These are phyloP conservation scores for Daldinia vernicosa DNA, from an alignment of 495 filamentous ascomycete genomes.

Conservation along the genomic window DNA sequence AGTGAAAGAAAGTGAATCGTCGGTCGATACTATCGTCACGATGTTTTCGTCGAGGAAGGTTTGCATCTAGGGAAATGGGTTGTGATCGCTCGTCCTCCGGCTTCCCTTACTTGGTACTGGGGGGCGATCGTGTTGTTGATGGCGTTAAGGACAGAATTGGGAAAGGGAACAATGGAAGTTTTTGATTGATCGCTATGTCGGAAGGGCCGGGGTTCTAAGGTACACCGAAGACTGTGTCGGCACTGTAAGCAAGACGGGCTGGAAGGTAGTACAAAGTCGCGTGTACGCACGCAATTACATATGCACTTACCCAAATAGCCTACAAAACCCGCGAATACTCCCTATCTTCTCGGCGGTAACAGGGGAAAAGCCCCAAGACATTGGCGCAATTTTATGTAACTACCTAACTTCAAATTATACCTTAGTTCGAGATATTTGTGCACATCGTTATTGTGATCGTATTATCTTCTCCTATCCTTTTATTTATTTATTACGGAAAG, in stretches of 20 bases:
- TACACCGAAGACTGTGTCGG: slow-evolving; percentile 35
- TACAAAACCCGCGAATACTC: slow-evolving; percentile 8
- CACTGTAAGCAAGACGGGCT: slow-evolving; percentile 24
- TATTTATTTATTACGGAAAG: background rate
- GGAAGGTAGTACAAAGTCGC: slow-evolving; percentile 20
- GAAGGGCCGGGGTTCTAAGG: slow-evolving; percentile 38
- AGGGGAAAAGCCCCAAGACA: slow-evolving; percentile 37
- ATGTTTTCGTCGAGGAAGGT: slow-evolving; percentile 16
- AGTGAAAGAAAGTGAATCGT: slow-evolving; percentile 25
- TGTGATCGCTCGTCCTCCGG: slow-evolving; percentile 24
- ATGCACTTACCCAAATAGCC: slow-evolving; percentile 11
- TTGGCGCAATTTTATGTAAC: slow-evolving; percentile 34
- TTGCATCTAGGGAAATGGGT: slow-evolving; percentile 27
- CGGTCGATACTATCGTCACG: slow-evolving; percentile 16
- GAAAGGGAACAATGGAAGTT: slow-evolving; percentile 48
- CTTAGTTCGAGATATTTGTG: background rate
- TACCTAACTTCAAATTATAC: slow-evolving; percentile 5
- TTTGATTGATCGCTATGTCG: slow-evolving; percentile 48
- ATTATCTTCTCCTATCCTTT: background rate
- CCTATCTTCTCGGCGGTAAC: slow-evolving; percentile 28
- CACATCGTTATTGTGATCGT: background rate
- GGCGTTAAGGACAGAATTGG: slow-evolving; percentile 45
- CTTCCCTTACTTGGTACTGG: slow-evolving; percentile 32
- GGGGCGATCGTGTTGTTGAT: slow-evolving; percentile 46
- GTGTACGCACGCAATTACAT: slow-evolving; percentile 1